Percentiles rank a stretch among this genome's conserved stretches.
Evolutionary conservation across 2,329 filamentous ascomycete genomes (phyloP).

Genomic region (Pseudogymnoascus sp.): DNA sequence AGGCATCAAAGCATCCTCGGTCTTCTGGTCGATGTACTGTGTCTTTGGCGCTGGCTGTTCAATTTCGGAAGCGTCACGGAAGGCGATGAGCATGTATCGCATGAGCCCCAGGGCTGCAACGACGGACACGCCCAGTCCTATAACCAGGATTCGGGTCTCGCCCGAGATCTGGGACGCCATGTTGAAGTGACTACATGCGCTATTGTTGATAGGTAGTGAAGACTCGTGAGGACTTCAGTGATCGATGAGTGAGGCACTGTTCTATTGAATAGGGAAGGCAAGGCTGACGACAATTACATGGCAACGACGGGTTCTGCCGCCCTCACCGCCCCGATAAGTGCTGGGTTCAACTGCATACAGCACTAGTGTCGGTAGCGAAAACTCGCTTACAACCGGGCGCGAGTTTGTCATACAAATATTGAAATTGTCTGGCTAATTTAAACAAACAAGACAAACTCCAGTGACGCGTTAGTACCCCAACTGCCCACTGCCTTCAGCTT

Average conservation of each 20-base stretch:
- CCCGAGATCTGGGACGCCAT: constrained; percentile 11
- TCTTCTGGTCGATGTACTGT: constrained; percentile 68
- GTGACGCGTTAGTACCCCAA: constrained; percentile 9
- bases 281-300: not conserved
- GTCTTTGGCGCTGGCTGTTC: constrained; percentile 58
- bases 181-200: not conserved
- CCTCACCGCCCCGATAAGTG: not conserved
- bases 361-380: not conserved
- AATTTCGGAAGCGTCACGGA: constrained; percentile 60
- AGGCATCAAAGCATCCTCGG: constrained; percentile 63
- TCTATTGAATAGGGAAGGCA: not conserved
- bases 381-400: not conserved
- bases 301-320: not conserved
- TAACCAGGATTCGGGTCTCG: constrained; percentile 24
- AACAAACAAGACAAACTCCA: constrained; percentile 10
- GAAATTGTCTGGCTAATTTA: constrained; percentile 8
- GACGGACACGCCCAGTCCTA: constrained; percentile 42
- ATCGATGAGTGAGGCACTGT: not conserved
- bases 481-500: constrained; percentile 8
- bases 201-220: not conserved
- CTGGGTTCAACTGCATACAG: not conserved
- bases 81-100: constrained; percentile 50
- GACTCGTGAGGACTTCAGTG: not conserved
- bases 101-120: constrained; percentile 53
- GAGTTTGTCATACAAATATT: not conserved